Evolutionary conservation across 176 grass and related monocot genomes (phyloP), one percentile per base, ranked within the genome.

Genomic region (Phragmites australis): DNA sequence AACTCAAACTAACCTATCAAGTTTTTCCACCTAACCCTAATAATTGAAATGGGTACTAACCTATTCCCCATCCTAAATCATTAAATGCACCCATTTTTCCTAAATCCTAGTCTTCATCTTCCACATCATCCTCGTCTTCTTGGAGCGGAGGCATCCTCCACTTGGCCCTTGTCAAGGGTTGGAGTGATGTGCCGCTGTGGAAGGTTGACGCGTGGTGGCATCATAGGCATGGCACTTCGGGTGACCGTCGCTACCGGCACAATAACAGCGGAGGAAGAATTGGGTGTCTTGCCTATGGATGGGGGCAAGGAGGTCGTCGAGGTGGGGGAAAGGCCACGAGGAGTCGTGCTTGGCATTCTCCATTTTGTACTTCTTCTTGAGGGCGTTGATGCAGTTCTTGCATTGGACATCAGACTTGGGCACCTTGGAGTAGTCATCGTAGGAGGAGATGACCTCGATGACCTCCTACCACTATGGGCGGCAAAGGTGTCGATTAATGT

Each of bases 301-400:
- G n/a, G 91, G 89, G n/a, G 89, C 94, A 46, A 97, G 85, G 17
- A 97, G 87, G 81, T 47, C 26, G 70, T 97, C 89, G 8, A 97
- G 89, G 80, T 74, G 44, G 78, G 91, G 93, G 77, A 88, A 93
- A 9, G 84, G 87, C 94, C 94, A 97, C n/a, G 71, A 72, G 14
- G 91, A 87, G 62, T 49, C 60, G 37, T 27, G 53, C 85, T 88
- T 97, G n/a, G 81, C 49, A 68, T 84, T 89, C 84, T 97, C 94
- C n/a, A 87, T 37, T 84, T 97, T 97, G 68, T 97, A 97, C 73
- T 93, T 97, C 94, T 97, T 97, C 89, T 97, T 97, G 41, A 97
- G 91, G 59, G 94, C 93, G 45, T 97, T 88, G 78, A 97, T 91
- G 65, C 94, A 89, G 70, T 97, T 97, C 84, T 97, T 97, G 75